Percentiles rank a stretch among this genome's conserved stretches.
phyloP scores from a whole-genome alignment of 2,329 filamentous ascomycete species.

The Immersiporthe knoxdaviesiana region DNA sequence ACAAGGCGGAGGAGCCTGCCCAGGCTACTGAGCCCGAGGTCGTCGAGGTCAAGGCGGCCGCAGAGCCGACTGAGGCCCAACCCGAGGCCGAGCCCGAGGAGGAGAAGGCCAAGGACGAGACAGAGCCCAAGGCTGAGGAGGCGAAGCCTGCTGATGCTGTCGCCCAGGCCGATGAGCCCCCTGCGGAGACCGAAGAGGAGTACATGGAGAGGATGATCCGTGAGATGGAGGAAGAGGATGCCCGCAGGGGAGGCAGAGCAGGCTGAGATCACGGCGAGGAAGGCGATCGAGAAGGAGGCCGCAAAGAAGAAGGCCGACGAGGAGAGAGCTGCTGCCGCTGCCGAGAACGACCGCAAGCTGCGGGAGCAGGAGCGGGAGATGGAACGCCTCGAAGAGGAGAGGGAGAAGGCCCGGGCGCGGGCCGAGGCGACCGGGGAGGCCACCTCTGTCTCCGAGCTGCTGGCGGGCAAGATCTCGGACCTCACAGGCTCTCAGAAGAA shows the following conservation, averaged over 20 bases:
- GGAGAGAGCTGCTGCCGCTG: constrained; percentile 51
- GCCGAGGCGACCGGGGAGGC: constrained; percentile 54
- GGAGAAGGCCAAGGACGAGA: constrained; percentile 33
- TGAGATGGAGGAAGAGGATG: constrained; percentile 64
- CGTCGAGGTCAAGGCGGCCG: constrained; percentile 34
- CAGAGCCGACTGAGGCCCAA: constrained; percentile 30
- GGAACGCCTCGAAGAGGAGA: constrained; percentile 73
- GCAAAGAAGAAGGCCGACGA: constrained; percentile 47
- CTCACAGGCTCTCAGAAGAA: constrained; percentile 49
- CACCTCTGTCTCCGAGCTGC: constrained; percentile 55
- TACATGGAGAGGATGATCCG: constrained; percentile 63
- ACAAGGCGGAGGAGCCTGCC: constrained; percentile 34
- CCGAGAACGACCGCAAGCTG: constrained; percentile 66
- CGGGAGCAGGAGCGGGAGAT: constrained; percentile 74
- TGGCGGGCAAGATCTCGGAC: constrained; percentile 46
- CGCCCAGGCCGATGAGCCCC: constrained; percentile 37
- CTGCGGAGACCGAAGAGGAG: constrained; percentile 46
- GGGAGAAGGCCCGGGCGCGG: constrained; percentile 58
- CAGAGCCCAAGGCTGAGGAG: constrained; percentile 47
- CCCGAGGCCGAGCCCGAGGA: constrained; percentile 30
- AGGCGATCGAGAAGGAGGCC: constrained; percentile 51
- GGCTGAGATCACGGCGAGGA: constrained; percentile 46
- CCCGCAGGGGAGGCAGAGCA: constrained; percentile 53
- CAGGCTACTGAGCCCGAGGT: constrained; percentile 34
- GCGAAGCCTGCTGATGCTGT: constrained; percentile 37